phyloP scores from a whole-genome alignment of 257 asterid genomes.

The Ilex asprella region DNA sequence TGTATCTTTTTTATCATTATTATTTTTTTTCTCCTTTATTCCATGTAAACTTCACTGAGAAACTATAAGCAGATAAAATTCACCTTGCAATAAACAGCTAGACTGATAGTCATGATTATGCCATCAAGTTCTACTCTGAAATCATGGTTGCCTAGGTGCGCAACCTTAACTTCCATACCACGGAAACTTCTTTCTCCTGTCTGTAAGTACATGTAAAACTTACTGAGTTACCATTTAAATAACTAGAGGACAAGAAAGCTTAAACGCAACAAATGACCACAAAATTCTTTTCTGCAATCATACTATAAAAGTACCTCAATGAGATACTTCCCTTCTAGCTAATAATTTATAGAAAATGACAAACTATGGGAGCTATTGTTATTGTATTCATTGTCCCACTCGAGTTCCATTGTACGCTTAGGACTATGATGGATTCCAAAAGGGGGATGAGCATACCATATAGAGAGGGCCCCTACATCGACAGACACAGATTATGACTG shows the following conservation, averaged over 20 bases:
- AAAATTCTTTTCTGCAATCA: conserved; percentile 1
- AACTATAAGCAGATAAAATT: neutral
- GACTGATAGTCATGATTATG: conserved; percentile 54
- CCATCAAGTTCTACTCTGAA: conserved; percentile 80
- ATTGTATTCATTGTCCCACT: conserved; percentile 64
- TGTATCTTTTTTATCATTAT: no score
- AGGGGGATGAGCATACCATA: conserved; percentile 86
- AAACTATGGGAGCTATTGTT: conserved; percentile 33
- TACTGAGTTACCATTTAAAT: conserved; percentile 11
- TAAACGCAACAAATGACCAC: neutral
- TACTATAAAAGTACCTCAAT: conserved; percentile 48
- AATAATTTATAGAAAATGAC: conserved; percentile 37
- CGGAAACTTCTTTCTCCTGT: conserved; percentile 44
- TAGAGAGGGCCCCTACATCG: conserved; percentile 65
- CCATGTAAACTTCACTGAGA: neutral
- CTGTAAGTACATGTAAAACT: conserved; percentile 37
- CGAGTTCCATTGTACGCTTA: conserved; percentile 54
- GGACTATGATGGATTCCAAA: conserved; percentile 70
- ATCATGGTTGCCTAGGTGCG: conserved; percentile 44
- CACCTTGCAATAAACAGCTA: conserved; percentile 79
- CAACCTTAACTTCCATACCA: conserved; percentile 48
- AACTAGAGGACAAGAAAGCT: conserved; percentile 10
- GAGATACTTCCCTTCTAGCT: conserved; percentile 62
- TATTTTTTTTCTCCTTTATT: no score
- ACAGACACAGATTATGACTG: no score